Base-by-base conservation (phyloP, 208 protist species). In the Blechomonas ayalai region DNA sequence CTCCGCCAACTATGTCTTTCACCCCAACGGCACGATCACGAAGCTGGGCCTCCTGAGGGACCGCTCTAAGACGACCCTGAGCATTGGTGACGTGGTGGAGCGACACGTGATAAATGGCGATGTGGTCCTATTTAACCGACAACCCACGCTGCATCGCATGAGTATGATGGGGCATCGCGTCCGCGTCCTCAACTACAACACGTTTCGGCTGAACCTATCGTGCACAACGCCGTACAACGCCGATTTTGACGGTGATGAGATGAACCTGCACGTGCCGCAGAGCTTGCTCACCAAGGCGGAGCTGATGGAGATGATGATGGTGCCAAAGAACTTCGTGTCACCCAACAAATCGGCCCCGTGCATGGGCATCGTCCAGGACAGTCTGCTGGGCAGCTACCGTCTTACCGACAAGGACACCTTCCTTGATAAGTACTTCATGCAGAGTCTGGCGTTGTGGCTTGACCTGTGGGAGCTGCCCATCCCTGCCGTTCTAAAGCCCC, bases 181-280 rank as follows among this genome's bases (percentile, higher is more conserved):
- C 15, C 95, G 92, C 18, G 82, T 99, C 36, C 82, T 99, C 43
- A 98, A 97, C 46, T 99, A 98, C 74, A 98, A 94, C 29, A 99
- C 98, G 7, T 99, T 99, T 63, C 90, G 98, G 49, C 75, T 99
- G 2, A 99, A 99, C 76, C 80, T 99, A 4, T 97, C 82, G 25
- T 97, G 97, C 44, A 99, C 97, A 0, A 96, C 97, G 25, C 98
- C 98, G 35, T 99, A 99, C 74, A 99, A 99, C 74, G 98, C 98
- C 22, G 98, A 99, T 70, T 99, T 99, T 59, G 98, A 99, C 76
- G 98, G 98, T 40, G 98, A 99, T 70, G 98, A 99, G 76, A 99
- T 99, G 98, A 99, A 99, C 73, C 57, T 99, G 43, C 98, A 99
- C 72, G 93, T 99, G 8, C 97, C 98, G 13, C 98, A 99, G 72